A percentile compares a stretch with the other conserved stretches of the same genome.
phyloP scores from a whole-genome alignment of 257 asterid species.

The Solanum medicagineum region DNA sequence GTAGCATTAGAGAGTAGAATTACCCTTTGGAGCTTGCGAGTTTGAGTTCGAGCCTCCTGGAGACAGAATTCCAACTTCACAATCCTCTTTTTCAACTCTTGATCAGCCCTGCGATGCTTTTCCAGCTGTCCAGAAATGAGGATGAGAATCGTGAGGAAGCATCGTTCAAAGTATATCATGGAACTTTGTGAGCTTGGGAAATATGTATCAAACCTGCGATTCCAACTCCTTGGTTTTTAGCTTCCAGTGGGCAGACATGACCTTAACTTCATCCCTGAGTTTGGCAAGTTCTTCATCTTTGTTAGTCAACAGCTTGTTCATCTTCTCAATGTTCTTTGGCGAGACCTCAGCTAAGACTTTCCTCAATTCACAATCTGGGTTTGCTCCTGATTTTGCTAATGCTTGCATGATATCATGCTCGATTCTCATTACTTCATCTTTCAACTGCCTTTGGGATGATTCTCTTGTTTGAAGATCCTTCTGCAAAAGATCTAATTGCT shows the following conservation, averaged over 20 bases:
- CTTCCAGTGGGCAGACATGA: slow-evolving; percentile 91
- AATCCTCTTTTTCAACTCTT: slow-evolving; percentile 71
- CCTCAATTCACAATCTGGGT: slow-evolving; percentile 56
- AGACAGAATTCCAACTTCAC: slow-evolving; percentile 66
- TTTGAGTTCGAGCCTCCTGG: slow-evolving; percentile 72
- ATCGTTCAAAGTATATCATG: neutral
- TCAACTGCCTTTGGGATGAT: slow-evolving; percentile 68
- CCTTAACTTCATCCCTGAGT: slow-evolving; percentile 64
- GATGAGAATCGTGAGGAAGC: neutral
- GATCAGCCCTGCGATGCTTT: slow-evolving; percentile 70
- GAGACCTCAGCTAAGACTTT: slow-evolving; percentile 68
- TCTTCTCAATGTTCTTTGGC: slow-evolving; percentile 47
- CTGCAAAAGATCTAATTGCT: slow-evolving; percentile 70
- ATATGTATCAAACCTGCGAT: slow-evolving; percentile 10
- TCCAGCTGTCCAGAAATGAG: slow-evolving; percentile 35
- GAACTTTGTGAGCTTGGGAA: neutral
- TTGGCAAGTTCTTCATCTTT: slow-evolving; percentile 76
- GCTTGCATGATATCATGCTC: slow-evolving; percentile 83
- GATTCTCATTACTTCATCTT: slow-evolving; percentile 67
- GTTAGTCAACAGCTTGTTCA: slow-evolving; percentile 43
- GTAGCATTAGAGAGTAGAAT: neutral
- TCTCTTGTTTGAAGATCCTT: slow-evolving; percentile 73
- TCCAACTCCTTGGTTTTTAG: slow-evolving; percentile 71
- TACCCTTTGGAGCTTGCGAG: slow-evolving; percentile 85
- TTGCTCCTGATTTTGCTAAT: slow-evolving; percentile 51